These are phyloP conservation scores for Exophiala mesophila DNA, from an alignment of 2,329 filamentous ascomycete species.

Conservation along the genomic window DNA sequence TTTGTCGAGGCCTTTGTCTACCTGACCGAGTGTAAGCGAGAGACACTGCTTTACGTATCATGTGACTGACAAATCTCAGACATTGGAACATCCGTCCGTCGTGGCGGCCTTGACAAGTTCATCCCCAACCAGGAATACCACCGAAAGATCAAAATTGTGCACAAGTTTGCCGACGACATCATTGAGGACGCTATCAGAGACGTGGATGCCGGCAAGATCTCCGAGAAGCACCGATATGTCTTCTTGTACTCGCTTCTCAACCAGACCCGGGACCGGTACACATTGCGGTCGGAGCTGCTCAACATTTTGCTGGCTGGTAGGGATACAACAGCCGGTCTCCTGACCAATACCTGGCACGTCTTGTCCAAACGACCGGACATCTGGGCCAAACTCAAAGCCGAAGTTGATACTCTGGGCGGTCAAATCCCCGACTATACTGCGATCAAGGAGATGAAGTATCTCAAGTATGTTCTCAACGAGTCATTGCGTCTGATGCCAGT, in stretches of 20 bases:
- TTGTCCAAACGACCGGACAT: slow-evolving; percentile 31
- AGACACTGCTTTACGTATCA: background rate
- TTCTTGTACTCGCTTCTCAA: slow-evolving; percentile 26
- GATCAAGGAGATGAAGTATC: slow-evolving; percentile 26
- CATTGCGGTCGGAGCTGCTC: slow-evolving; percentile 28
- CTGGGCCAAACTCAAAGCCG: slow-evolving; percentile 41
- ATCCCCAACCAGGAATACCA: slow-evolving; percentile 20
- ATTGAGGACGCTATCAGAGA: slow-evolving; percentile 21
- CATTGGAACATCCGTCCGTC: slow-evolving; percentile 16
- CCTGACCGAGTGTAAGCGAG: slow-evolving; percentile 14
- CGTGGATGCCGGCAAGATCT: slow-evolving; percentile 6
- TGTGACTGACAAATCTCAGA: too few relatives aligned
- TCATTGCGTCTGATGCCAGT: slow-evolving; percentile 43
- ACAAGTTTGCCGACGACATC: slow-evolving; percentile 22
- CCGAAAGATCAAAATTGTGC: slow-evolving; percentile 22
- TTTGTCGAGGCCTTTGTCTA: slow-evolving; percentile 24
- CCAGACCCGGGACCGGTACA: slow-evolving; percentile 22
- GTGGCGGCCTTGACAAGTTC: slow-evolving; percentile 15
- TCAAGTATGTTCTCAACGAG: slow-evolving; percentile 29
- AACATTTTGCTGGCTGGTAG: slow-evolving; percentile 37
- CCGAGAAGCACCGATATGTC: slow-evolving; percentile 50
- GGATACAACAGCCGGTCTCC: slow-evolving; percentile 35
- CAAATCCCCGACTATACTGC: slow-evolving; percentile 21
- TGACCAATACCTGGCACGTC: slow-evolving; percentile 33
- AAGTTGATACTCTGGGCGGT: slow-evolving; percentile 25